These are phyloP conservation scores for Amaranthus tricolor DNA, from an alignment of 179 eudicot species.

Conservation along the genomic window DNA sequence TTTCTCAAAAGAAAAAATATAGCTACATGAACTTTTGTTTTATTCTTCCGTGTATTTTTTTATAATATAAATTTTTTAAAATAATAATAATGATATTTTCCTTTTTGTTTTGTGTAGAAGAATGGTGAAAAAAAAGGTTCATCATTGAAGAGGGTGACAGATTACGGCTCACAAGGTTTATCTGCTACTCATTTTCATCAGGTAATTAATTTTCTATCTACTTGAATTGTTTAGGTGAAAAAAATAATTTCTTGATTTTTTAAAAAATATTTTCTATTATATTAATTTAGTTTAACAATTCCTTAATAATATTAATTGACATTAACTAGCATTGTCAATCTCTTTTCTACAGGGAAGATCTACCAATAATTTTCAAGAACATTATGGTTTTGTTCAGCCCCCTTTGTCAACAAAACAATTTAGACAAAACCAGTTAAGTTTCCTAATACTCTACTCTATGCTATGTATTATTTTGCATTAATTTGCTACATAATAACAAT, in stretches of 20 bases:
- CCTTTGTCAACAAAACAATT: constrained; percentile 4
- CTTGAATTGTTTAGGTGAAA: background rate
- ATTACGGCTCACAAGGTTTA: constrained; percentile 29
- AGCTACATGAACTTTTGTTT: no score
- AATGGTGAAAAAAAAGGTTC: constrained; percentile 16
- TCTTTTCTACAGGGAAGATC: constrained; percentile 18
- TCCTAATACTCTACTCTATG: background rate
- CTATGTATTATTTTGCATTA: background rate
- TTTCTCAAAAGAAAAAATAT: no score
- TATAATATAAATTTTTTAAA: no score
- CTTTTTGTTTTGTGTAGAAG: constrained; percentile 7
- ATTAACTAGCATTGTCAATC: background rate
- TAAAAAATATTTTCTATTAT: background rate
- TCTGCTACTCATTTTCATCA: constrained; percentile 32
- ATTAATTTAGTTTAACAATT: background rate
- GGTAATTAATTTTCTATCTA: constrained; percentile 12
- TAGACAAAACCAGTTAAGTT: constrained; percentile 27
- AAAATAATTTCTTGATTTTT: background rate
- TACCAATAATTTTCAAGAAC: constrained; percentile 5
- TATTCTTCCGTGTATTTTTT: no score
- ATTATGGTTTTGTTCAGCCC: constrained; percentile 8
- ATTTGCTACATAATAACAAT: no score
- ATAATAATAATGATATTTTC: no score
- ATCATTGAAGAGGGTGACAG: constrained; percentile 28
- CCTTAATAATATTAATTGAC: background rate